Base-by-base conservation (phyloP, 768 basidiomycete species). In the Mycena chlorophos region DNA sequence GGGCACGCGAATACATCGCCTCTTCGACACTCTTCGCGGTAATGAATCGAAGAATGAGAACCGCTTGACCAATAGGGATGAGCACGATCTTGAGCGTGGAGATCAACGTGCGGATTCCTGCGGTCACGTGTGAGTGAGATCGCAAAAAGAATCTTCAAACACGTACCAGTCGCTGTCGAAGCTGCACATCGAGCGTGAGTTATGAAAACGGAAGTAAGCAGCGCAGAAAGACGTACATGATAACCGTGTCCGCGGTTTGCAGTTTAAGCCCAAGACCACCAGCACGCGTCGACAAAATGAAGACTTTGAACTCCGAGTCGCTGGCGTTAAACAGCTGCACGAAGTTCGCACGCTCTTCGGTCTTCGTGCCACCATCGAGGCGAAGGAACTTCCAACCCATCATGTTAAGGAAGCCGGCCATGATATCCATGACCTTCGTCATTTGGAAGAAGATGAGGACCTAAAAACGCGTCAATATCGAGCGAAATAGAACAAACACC, bases 391-490 rank as follows among this genome's bases (percentile, higher is more conserved):
- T 88, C 82, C 84, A 92, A 3, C 82, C 81, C 83, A 87, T 85
- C 80, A 87, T 87, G 68, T 89, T 91, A 66, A 97, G 73, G 66
- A 94, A 98, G 65, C 97, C 95, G 65, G 93, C 92, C 85, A 96
- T 93, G 68, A 97, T 94, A 60, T 96, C 92, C 95, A 98, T 97
- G 64, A 98, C 93, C 67, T 94, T 91, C 16, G 95, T 98, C 97
- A 98, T 98, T 73, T 99, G 97, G 87, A 98, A 98, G 85, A 99
- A 98, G 64, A 99, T 98, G 54, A 99, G 85, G 43, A 96, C 92
- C 90, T 94, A n/a, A 60, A 0, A 53, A 25, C 43, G 28, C 29
- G 49, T 14, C 53, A 47, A 40, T 48, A 57, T 38, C 49, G 38
- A 20, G 38, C 50, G 40, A 19, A 39, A 23, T 10, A 22, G 40